Conservation (phyloP, 2,329 filamentous ascomycete species). For the Penicillium sp. region DNA sequence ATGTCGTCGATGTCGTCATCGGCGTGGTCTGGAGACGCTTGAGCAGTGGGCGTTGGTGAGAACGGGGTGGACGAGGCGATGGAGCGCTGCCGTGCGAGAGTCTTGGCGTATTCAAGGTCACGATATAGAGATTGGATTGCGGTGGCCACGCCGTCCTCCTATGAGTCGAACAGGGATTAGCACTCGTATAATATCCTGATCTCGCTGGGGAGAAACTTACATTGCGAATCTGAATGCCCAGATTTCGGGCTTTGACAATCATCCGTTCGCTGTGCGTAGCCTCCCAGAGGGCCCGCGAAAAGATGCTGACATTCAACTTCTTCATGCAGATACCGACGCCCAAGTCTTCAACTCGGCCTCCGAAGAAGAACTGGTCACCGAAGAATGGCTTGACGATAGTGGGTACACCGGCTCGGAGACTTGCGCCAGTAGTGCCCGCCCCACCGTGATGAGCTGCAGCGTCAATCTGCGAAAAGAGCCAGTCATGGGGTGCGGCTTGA, state of each 20-base stretch:
- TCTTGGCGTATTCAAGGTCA: slow-evolving; percentile 87
- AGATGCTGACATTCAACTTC: slow-evolving; percentile 80
- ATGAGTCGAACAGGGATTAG: slow-evolving; percentile 20
- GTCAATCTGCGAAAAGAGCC: slow-evolving; percentile 91
- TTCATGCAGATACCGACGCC: slow-evolving; percentile 87
- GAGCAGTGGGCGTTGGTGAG: slow-evolving; percentile 32
- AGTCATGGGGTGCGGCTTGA: slow-evolving; percentile 88
- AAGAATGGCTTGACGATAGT: slow-evolving; percentile 97
- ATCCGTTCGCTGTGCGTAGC: slow-evolving; percentile 86
- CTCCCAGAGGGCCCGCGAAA: slow-evolving; percentile 84
- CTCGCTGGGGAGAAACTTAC: slow-evolving; percentile 49
- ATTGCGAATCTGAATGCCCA: slow-evolving; percentile 83
- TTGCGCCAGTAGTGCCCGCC: slow-evolving; percentile 90
- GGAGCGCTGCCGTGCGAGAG: slow-evolving; percentile 64
- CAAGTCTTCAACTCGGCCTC: slow-evolving; percentile 80
- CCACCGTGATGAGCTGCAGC: slow-evolving; percentile 93
- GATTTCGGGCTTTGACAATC: slow-evolving; percentile 74
- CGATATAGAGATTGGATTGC: slow-evolving; percentile 92
- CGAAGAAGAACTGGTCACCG: slow-evolving; percentile 97
- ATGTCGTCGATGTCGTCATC: slow-evolving; percentile 59
- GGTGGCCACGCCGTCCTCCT: slow-evolving; percentile 86
- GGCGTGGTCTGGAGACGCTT: slow-evolving; percentile 36
- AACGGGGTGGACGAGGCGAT: slow-evolving; percentile 35
- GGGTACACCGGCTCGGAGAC: slow-evolving; percentile 81
- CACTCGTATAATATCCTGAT: slow-evolving; percentile 11